phyloP scores from a whole-genome alignment of 2,329 filamentous ascomycete genomes.

The Xylaria sp. region DNA sequence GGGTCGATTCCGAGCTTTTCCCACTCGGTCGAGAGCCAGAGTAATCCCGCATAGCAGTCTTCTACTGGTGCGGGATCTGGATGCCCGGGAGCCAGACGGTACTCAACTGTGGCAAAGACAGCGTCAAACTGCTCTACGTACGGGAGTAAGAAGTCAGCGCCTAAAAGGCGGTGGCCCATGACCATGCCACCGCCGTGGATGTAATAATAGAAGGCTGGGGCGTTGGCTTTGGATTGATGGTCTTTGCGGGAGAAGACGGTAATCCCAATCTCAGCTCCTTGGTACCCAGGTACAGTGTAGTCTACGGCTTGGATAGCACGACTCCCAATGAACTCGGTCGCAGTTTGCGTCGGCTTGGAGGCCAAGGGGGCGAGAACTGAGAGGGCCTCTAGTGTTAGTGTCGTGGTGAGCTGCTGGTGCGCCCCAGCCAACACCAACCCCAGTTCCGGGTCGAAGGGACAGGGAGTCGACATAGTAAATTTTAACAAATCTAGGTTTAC shows the following conservation, averaged over 20 bases:
- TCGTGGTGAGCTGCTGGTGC: not conserved
- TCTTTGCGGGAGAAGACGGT: not conserved
- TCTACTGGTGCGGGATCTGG: conserved; percentile 8
- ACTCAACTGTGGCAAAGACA: conserved; percentile 13
- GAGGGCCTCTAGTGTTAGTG: not conserved
- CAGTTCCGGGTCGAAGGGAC: conserved; percentile 2
- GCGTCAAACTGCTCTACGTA: conserved; percentile 7
- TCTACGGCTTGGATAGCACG: not conserved
- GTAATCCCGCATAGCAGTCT: conserved; percentile 14
- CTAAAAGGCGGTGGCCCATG: conserved; percentile 3
- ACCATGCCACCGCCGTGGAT: conserved; percentile 24
- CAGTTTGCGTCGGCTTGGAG: not conserved
- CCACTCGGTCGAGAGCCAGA: conserved; percentile 4
- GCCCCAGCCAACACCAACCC: not conserved
- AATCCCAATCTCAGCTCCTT: not conserved
- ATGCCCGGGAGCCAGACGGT: conserved; percentile 14
- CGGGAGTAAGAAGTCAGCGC: not conserved
- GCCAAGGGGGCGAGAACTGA: not conserved
- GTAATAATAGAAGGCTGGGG: conserved; percentile 11
- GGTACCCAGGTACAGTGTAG: not conserved
- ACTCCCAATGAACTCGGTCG: not conserved
- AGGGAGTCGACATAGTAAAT: not conserved
- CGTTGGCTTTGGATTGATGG: not conserved
- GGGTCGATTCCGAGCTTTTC: conserved; percentile 14
- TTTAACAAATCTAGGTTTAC: too few species aligned